Evolutionary conservation across 1,284 basidiomycete genomes (phyloP).

Genomic region (Apiotrichum mycotoxinovorans): DNA sequence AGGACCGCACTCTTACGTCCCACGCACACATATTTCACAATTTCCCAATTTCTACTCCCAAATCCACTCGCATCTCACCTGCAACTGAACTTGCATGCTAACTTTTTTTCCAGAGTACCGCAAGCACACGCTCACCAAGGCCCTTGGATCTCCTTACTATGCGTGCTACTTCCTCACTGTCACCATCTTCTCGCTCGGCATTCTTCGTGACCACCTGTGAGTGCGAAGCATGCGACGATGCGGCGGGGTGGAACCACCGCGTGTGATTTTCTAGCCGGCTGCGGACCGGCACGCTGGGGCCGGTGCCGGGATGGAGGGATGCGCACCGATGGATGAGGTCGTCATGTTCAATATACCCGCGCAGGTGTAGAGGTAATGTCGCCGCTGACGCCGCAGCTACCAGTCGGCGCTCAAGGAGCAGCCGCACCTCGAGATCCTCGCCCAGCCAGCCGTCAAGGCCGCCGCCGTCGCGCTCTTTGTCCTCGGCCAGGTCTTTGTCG

Average conservation of each 20-base stretch:
- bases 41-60: too few relatives aligned
- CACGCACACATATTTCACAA: too few relatives aligned
- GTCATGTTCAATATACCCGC: too few relatives aligned
- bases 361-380: too few relatives aligned
- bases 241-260: too few relatives aligned
- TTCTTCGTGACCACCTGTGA: conserved; percentile 79
- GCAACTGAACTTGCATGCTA: too few relatives aligned
- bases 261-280: too few relatives aligned
- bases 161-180: conserved; percentile 90
- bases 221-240: conserved; percentile 52
- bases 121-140: conserved; percentile 77
- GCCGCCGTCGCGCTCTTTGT: conserved; percentile 66
- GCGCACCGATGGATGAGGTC: too few relatives aligned
- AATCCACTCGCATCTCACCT: too few relatives aligned
- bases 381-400: conserved; percentile 32
- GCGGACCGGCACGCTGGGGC: too few relatives aligned
- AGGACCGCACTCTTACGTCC: too few relatives aligned
- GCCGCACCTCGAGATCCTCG: conserved; percentile 50
- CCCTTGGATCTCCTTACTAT: conserved; percentile 66
- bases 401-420: conserved; percentile 35
- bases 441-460: conserved; percentile 58
- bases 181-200: conserved; percentile 81
- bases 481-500: conserved; percentile 72
- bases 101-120: conserved; percentile 70
- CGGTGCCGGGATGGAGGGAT: too few relatives aligned